Evolutionary conservation across 2,329 filamentous ascomycete genomes (phyloP).

Genomic region (Mycosphaerella arachidis): DNA sequence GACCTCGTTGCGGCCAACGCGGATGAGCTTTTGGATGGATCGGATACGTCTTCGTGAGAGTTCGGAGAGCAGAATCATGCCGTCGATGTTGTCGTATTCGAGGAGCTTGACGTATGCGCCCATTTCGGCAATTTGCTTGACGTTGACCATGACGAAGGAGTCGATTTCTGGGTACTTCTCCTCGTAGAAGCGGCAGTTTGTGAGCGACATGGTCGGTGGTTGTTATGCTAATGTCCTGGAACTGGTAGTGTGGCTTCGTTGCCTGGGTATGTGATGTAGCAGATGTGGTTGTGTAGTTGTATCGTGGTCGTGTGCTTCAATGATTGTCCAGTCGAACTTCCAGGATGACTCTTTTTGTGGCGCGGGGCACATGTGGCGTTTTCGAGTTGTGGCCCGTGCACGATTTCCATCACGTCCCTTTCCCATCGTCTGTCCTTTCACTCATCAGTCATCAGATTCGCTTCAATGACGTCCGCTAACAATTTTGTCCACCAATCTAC

Average conservation of each 20-base stretch:
- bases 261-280: neutral
- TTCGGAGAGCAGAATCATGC: constrained; percentile 98
- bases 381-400: neutral
- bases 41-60: constrained; percentile 96
- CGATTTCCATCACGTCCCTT: too few relatives aligned
- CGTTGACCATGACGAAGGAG: constrained; percentile 99
- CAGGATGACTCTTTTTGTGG: neutral
- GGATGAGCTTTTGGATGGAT: constrained; percentile 98
- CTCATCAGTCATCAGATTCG: too few relatives aligned
- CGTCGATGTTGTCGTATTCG: constrained; percentile 99
- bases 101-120: constrained; percentile 98
- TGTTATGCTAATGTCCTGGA: neutral
- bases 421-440: too few relatives aligned
- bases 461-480: too few relatives aligned
- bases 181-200: constrained; percentile 95
- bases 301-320: neutral
- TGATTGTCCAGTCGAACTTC: neutral
- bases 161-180: constrained; percentile 98
- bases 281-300: neutral
- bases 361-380: neutral
- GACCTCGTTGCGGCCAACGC: constrained; percentile 96
- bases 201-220: constrained; percentile 78
- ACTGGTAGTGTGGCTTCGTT: neutral
- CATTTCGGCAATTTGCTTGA: constrained; percentile 99
- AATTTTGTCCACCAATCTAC: too few relatives aligned